Base-by-base conservation (phyloP, 1,284 basidiomycete genomes). In the Cryptococcus sp. region DNA sequence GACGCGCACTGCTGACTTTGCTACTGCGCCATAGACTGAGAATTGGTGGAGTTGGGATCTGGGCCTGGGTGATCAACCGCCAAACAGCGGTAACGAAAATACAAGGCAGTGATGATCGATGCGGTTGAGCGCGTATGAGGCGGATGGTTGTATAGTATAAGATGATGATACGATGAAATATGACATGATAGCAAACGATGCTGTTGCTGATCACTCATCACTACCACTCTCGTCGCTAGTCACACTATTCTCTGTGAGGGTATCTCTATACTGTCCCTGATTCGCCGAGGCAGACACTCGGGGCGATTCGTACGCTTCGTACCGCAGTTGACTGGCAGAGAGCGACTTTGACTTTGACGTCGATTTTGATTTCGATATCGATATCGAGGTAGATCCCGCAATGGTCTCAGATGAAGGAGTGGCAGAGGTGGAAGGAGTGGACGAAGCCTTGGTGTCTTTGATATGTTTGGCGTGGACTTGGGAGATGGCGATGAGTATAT, bases 401-500 rank as follows among this genome's bases (percentile, higher is more conserved):
- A 13, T 35, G 10, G 31, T 35, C 31, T 35, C 39, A 16, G 41
- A 50, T 11, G 57, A 46, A 11, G 53, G 35, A 10, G 60, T 49
- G 6, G 39, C 19, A 17, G 52, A 38, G 11, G 50, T 52, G 2
- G 62, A 27, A 17, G 52, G 41, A 15, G 50, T 52, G 2, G 62
- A 27, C 2, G 51, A 16, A 0, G 52, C 42, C n/a, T 50, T 59
- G 42, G n/a, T 51, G 35, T 44, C 5, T 56, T 39, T 17, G n/a
- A 39, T 15, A 42, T 47, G 20, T 25, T 44, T 35, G 13, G 39
- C 10, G 10, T n/a, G 22, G 8, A 61, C 54, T 7, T 39, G 54
- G 7, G 64, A 52, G 4, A 71, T 59, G 4, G 70, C 62, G n/a
- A 53, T 62, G 20, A 70, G 61, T 1, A 69, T 35, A 47, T 70